phyloP scores from a whole-genome alignment of 331 rosid species.

The Acacia concinna region DNA sequence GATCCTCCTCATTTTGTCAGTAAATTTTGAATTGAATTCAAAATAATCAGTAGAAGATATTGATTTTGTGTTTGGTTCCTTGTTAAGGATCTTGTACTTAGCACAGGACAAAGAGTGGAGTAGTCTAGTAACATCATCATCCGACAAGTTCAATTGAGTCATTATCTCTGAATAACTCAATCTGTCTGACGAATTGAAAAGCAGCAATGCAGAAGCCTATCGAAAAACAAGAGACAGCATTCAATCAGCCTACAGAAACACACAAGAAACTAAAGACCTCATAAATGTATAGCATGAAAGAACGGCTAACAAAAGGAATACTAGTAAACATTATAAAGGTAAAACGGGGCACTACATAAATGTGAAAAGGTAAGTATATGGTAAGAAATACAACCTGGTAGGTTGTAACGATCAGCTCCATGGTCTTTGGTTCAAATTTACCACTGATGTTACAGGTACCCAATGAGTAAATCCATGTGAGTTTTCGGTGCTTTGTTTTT shows the following conservation, averaged over 20 bases:
- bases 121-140: slow-evolving; percentile 85
- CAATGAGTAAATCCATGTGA: slow-evolving; percentile 90
- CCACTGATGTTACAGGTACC: slow-evolving; percentile 92
- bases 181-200: slow-evolving; percentile 81
- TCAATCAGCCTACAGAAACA: slow-evolving; percentile 29
- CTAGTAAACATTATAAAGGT: not conserved
- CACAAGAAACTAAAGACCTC: not conserved
- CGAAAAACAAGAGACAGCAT: slow-evolving; percentile 28
- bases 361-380: not conserved
- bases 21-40: slow-evolving; percentile 87
- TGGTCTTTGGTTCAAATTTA: slow-evolving; percentile 86
- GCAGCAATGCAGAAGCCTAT: slow-evolving; percentile 88
- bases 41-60: slow-evolving; percentile 70
- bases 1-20: slow-evolving; percentile 97
- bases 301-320: not conserved
- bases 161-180: slow-evolving; percentile 84
- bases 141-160: slow-evolving; percentile 82
- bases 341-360: not conserved
- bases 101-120: slow-evolving; percentile 97
- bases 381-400: slow-evolving; percentile 64
- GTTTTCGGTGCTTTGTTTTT: slow-evolving; percentile 95
- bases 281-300: slow-evolving; percentile 10
- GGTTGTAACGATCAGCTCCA: slow-evolving; percentile 92
- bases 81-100: slow-evolving; percentile 84
- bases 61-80: slow-evolving; percentile 85